phyloP scores from a whole-genome alignment of 2,329 filamentous ascomycete species.

The Leptographium lundbergii region DNA sequence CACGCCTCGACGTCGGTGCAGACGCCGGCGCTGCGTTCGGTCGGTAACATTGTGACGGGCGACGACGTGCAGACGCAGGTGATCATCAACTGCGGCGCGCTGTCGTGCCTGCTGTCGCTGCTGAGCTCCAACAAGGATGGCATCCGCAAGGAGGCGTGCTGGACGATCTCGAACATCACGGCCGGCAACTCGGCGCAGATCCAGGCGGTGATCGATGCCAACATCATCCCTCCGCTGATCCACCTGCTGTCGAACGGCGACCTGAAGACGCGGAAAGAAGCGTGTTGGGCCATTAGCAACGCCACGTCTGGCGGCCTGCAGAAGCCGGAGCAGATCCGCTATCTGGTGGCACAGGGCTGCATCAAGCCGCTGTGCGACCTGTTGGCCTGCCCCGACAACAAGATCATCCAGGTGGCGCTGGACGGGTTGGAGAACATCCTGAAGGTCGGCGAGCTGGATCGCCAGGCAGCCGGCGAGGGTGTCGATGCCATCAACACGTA shows the following conservation, averaged over 20 bases:
- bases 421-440: conserved; percentile 98
- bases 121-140: conserved; percentile 96
- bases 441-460: conserved; percentile 98
- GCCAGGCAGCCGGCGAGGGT: conserved; percentile 68
- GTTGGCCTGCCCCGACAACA: conserved; percentile 93
- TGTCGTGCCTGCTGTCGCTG: conserved; percentile 84
- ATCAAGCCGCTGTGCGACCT: conserved; percentile 97
- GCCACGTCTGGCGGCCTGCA: conserved; percentile 94
- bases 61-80: conserved; percentile 98
- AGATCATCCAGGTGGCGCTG: conserved; percentile 97
- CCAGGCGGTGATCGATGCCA: conserved; percentile 89
- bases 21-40: conserved; percentile 89
- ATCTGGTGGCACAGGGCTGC: conserved; percentile 83
- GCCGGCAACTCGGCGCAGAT: conserved; percentile 97
- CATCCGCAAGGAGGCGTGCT: conserved; percentile 98
- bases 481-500: conserved; percentile 85
- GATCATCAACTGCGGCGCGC: conserved; percentile 95
- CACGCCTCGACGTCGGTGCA: conserved; percentile 97
- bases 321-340: conserved; percentile 97
- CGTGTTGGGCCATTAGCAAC: conserved; percentile 99
- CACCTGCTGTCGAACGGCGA: conserved; percentile 93
- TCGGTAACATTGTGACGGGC: conserved; percentile 97
- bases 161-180: conserved; percentile 99
- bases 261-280: conserved; percentile 98
- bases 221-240: conserved; percentile 92